These are phyloP conservation scores for Guillardia theta DNA, from an alignment of 78 protist genomes.

Conservation along the genomic window DNA sequence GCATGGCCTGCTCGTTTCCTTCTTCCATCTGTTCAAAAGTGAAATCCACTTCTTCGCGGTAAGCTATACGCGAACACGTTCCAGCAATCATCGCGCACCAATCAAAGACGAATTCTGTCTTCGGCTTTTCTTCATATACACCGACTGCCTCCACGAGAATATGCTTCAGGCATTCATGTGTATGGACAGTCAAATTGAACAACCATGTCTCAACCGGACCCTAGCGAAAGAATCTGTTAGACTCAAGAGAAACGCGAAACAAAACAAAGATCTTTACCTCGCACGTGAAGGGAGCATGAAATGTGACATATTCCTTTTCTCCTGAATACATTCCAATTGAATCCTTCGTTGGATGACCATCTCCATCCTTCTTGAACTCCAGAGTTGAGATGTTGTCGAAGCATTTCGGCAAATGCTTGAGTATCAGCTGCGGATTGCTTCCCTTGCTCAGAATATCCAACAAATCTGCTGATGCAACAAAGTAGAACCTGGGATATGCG, in stretches of 20 bases:
- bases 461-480: constrained; percentile 75
- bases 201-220: constrained; percentile 83
- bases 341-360: neutral
- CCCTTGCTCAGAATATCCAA: constrained; percentile 88
- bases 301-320: constrained; percentile 67
- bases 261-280: constrained; percentile 38
- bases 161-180: neutral
- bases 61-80: constrained; percentile 55
- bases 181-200: neutral
- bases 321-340: constrained; percentile 65
- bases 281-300: neutral
- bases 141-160: neutral
- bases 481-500: constrained; percentile 91
- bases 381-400: constrained; percentile 52
- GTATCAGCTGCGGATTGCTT: constrained; percentile 45
- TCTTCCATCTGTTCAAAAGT: constrained; percentile 75
- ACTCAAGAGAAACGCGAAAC: no score
- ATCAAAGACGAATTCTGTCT: constrained; percentile 72
- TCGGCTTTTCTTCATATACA: constrained; percentile 41
- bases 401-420: constrained; percentile 76
- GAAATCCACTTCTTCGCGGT: constrained; percentile 68
- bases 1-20: constrained; percentile 73
- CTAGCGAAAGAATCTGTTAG: neutral
- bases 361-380: constrained; percentile 35
- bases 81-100: constrained; percentile 61